phyloP scores from a whole-genome alignment of 2,329 filamentous ascomycete species.

The Fusarium sterilihyphosum region DNA sequence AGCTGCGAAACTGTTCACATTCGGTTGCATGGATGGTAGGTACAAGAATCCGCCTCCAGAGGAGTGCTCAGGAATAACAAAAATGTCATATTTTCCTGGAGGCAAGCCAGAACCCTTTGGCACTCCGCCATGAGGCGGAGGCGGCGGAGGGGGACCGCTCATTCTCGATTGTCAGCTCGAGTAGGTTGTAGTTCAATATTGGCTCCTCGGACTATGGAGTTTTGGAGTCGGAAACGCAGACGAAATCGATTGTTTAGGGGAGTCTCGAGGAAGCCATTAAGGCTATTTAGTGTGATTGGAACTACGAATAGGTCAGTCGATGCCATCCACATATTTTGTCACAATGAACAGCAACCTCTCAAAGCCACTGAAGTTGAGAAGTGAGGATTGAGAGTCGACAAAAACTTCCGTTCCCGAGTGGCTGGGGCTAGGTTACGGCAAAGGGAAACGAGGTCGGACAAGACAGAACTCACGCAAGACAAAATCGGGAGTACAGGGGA shows the following conservation, averaged over 20 bases:
- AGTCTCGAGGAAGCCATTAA: constrained; percentile 47
- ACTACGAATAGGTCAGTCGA: constrained; percentile 32
- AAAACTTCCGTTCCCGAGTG: constrained; percentile 14
- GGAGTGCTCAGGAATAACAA: constrained; percentile 93
- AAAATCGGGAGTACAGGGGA: constrained; percentile 37
- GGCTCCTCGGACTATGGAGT: constrained; percentile 17
- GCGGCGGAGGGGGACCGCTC: constrained; percentile 79
- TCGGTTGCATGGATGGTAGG: constrained; percentile 86
- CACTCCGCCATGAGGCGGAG: constrained; percentile 85
- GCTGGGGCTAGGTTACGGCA: constrained; percentile 26
- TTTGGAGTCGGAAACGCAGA: constrained; percentile 21
- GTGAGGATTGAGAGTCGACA: constrained; percentile 1
- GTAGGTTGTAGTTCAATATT: constrained; percentile 16
- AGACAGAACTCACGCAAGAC: constrained; percentile 38
- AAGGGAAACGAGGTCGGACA: constrained; percentile 28
- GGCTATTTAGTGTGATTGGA: constrained; percentile 17
- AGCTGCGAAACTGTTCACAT: constrained; percentile 90
- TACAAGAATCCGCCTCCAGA: constrained; percentile 91
- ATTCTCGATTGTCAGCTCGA: constrained; percentile 48
- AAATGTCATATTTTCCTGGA: constrained; percentile 94
- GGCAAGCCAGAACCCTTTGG: constrained; percentile 79
- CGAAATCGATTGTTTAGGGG: constrained; percentile 40
- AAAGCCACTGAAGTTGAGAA: not conserved
- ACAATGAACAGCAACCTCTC: not conserved
- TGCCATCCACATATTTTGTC: not conserved